Evolutionary conservation across 305 asterid genomes (phyloP), one percentile per base, ranked within the genome.

Genomic region (Striga hermonthica): DNA sequence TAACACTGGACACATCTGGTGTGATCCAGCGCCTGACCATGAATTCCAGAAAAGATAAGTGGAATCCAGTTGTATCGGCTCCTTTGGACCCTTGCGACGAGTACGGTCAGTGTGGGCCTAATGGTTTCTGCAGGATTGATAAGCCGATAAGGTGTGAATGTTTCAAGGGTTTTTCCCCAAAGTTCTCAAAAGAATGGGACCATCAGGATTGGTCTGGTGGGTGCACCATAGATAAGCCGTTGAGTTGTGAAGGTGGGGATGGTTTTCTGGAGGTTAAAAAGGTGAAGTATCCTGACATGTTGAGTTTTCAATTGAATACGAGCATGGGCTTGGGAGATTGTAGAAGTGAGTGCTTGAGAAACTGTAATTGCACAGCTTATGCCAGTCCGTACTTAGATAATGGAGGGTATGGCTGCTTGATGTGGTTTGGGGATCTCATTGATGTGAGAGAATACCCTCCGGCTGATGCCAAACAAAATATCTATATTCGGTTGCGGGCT

Each of bases 361-460:
- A 71, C 57, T 83, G 84, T 52, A 67, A 15, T n/a, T 81, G 89
- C 72, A 47, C 78, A 0, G 86, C 86, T 0, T 79, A 56, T 64
- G 76, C 86, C n/a, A 67, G 70, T 68, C 65, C 80, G 1, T 68
- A 79, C 41, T 9, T 65, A 40, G 65, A 60, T 7, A 16, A 66
- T 9, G 84, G 72, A 58, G 79, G 74, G 14, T 67, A 40, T 9
- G 79, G 82, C 11, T 84, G 87, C 36, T 56, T 78, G 62, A 67
- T 76, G 71, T 84, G 90, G 90, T 82, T 55, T 6, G 80, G 72
- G 1, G 80, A 80, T 65, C 77, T 84, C 49, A 12, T 72, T 13
- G 90, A 84, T 72, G 71, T 55, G 15, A 79, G 74, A 61, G 73
- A 60, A 12, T 13, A 22, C 43, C 13, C 49, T 13, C 70, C 8